Conservation (phyloP, 192 early-diverging fungal species). For the Chytriomyces confervae region DNA sequence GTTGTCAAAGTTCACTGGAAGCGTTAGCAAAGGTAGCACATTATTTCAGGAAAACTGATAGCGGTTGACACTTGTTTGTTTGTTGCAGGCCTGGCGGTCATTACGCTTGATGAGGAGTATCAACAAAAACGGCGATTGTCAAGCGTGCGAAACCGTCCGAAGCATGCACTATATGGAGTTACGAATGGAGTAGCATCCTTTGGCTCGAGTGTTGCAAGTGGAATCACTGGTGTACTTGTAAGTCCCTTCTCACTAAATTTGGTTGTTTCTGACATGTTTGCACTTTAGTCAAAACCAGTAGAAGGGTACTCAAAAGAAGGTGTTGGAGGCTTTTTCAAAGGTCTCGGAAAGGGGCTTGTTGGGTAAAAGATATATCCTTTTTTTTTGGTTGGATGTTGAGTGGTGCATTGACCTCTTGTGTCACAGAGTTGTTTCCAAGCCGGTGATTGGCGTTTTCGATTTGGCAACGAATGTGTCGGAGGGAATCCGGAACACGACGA, state of each 20-base stretch:
- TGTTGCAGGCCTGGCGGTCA: constrained; percentile 75
- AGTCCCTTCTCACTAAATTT: constrained; percentile 23
- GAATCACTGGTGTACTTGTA: constrained; percentile 86
- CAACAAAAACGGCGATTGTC: constrained; percentile 82
- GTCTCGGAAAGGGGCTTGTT: constrained; percentile 91
- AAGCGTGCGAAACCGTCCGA: constrained; percentile 84
- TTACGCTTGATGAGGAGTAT: constrained; percentile 90
- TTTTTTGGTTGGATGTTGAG: not conserved
- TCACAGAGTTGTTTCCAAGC: constrained; percentile 85
- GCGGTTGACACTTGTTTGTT: not conserved
- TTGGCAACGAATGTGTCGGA: constrained; percentile 84
- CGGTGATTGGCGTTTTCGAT: constrained; percentile 94
- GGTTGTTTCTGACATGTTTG: not conserved
- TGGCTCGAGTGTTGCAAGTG: constrained; percentile 81
- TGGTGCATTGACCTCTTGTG: not conserved
- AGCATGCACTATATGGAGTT: constrained; percentile 87
- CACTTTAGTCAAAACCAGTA: constrained; percentile 67
- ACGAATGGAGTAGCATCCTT: constrained; percentile 86
- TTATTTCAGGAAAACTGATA: not conserved
- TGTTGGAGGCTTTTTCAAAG: constrained; percentile 92
- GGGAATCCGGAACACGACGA: constrained; percentile 93
- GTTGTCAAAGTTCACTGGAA: constrained; percentile 94
- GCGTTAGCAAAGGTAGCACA: constrained; percentile 83
- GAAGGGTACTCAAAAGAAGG: constrained; percentile 89
- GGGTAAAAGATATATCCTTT: constrained; percentile 61